These are phyloP conservation scores for Nasturtium officinale DNA, from an alignment of 345 rosid genomes.

Conservation along the genomic window DNA sequence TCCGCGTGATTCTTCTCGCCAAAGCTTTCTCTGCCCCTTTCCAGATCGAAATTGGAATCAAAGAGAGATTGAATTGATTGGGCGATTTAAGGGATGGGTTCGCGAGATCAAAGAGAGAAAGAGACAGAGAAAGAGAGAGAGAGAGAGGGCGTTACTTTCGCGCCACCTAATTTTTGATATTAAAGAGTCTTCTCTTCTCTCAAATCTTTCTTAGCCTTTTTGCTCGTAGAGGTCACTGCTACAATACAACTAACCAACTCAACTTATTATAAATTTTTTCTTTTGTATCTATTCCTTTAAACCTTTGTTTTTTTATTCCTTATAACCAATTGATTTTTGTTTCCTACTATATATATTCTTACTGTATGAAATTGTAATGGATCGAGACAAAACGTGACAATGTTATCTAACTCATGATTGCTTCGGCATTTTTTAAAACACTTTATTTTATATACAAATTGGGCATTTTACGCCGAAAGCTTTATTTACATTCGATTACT, in stretches of 20 bases:
- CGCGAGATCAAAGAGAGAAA: constrained; percentile 30
- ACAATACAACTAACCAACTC: background rate
- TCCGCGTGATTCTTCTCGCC: constrained; percentile 17
- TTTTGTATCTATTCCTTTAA: background rate
- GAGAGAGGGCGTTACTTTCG: constrained; percentile 61
- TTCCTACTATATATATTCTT: background rate
- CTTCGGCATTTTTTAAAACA: background rate
- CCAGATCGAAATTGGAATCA: constrained; percentile 21
- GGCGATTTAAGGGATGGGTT: constrained; percentile 13
- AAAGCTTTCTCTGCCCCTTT: background rate
- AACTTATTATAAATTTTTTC: background rate
- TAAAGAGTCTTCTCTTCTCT: constrained; percentile 29
- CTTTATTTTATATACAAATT: background rate
- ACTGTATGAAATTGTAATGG: constrained; percentile 4
- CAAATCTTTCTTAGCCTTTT: background rate
- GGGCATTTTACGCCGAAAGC: constrained; percentile 37
- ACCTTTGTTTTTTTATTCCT: background rate
- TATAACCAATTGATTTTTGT: background rate
- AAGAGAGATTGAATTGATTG: constrained; percentile 27
- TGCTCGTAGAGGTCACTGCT: background rate
- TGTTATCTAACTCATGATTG: constrained; percentile 24
- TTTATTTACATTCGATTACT: background rate
- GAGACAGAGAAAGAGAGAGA: too few relatives aligned
- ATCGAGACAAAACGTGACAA: constrained; percentile 15
- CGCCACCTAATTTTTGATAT: constrained; percentile 64